phyloP scores from a whole-genome alignment of 192 early-diverging fungal species.

The Helicostylum pulchrum region DNA sequence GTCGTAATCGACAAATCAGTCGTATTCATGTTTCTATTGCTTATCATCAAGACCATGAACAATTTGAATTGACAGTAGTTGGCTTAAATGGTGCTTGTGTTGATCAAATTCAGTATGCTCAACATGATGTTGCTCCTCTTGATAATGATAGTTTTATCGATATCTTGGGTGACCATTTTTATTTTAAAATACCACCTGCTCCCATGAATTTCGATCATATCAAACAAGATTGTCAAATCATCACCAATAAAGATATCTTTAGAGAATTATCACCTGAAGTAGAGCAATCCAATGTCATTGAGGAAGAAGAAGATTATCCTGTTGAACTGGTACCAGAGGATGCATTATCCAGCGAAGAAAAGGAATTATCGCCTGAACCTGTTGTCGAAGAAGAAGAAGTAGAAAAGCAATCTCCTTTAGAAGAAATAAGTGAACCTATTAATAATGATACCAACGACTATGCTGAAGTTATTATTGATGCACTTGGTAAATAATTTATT shows the following conservation, averaged over 20 bases:
- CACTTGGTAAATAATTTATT: slow-evolving; percentile 29
- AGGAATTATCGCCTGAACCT: slow-evolving; percentile 6
- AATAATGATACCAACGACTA: slow-evolving; percentile 27
- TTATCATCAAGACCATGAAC: slow-evolving; percentile 15
- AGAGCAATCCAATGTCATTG: background rate
- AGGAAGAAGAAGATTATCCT: slow-evolving; percentile 1
- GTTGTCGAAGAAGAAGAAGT: background rate
- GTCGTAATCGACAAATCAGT: slow-evolving; percentile 49
- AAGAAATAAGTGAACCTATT: slow-evolving; percentile 18
- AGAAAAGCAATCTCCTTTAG: background rate
- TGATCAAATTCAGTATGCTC: slow-evolving; percentile 38
- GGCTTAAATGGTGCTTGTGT: slow-evolving; percentile 48
- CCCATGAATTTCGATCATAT: background rate
- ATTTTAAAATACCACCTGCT: slow-evolving; percentile 34
- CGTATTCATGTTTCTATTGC: slow-evolving; percentile 46
- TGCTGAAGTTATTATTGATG: slow-evolving; percentile 52
- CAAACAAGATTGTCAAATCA: background rate
- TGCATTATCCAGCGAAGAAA: slow-evolving; percentile 1
- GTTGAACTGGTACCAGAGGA: background rate
- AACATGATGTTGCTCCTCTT: slow-evolving; percentile 37
- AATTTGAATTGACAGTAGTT: slow-evolving; percentile 44
- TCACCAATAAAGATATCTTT: background rate
- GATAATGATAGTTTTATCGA: slow-evolving; percentile 40
- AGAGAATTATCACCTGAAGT: slow-evolving; percentile 1
- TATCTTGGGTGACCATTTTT: slow-evolving; percentile 45